Conservation (phyloP, 2,329 filamentous ascomycete genomes). For the Stemphylium beticola region DNA sequence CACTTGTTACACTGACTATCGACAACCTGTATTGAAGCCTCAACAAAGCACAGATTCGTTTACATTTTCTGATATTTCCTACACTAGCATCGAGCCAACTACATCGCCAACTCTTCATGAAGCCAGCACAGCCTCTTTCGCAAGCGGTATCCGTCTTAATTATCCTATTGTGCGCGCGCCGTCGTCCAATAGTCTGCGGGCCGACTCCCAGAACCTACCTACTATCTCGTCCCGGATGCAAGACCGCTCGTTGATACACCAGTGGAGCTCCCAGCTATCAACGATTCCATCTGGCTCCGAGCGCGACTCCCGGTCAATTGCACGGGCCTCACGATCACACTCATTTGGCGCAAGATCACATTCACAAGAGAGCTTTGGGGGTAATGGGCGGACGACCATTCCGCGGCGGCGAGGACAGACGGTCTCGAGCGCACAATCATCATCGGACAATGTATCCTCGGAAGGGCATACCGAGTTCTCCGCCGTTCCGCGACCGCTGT, state of each 20-base stretch:
- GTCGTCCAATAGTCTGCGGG: constrained; percentile 46
- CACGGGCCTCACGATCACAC: constrained; percentile 40
- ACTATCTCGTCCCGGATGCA: constrained; percentile 49
- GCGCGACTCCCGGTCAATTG: constrained; percentile 44
- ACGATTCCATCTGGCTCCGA: constrained; percentile 48
- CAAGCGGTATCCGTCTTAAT: constrained; percentile 44
- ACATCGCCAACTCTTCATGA: constrained; percentile 43
- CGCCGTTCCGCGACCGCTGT: constrained; percentile 45
- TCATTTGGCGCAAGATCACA: constrained; percentile 42
- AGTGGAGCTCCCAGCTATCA: constrained; percentile 50
- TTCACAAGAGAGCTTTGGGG: constrained; percentile 39
- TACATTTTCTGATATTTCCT: constrained; percentile 45
- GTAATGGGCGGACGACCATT: constrained; percentile 27
- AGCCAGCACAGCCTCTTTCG: constrained; percentile 41
- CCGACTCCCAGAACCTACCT: constrained; percentile 41
- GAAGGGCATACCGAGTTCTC: constrained; percentile 40
- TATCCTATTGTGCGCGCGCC: constrained; percentile 47
- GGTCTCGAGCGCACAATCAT: constrained; percentile 41
- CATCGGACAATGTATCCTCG: constrained; percentile 42
- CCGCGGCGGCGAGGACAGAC: constrained; percentile 42
- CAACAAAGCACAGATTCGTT: constrained; percentile 45
- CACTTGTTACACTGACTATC: constrained; percentile 38
- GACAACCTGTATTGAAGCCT: constrained; percentile 34
- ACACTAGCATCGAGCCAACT: constrained; percentile 42
- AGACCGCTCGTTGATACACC: constrained; percentile 44